Evolutionary conservation across 345 rosid genomes (phyloP), one percentile per base, ranked within the genome.

Genomic region (Heritiera littoralis): DNA sequence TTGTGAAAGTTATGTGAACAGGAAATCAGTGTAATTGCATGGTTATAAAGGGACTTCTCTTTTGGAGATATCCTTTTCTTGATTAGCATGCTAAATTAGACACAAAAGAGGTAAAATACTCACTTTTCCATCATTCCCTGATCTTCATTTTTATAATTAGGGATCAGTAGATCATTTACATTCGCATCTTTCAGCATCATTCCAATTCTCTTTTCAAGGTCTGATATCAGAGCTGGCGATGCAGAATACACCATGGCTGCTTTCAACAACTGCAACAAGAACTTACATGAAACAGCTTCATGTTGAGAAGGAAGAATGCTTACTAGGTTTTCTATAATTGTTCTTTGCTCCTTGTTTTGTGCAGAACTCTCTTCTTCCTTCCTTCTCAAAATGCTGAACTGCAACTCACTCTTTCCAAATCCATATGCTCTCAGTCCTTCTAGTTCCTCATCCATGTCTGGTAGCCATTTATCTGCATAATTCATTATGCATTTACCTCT

Each of bases 141-240:
- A 81, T 95, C 91, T 72, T 83, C 85, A 74, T 73, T 84, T 70
- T 79, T 88, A 78, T 86, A 92, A 76, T 86, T 89, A 59, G 97
- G 98, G 82, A 95, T 92, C 86, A 95, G 15, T 76, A 93, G 92
- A 78, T 95, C 98, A 77, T 88, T 74, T 56, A 87, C 95, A 66
- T 70, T 87, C 66, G 93, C 95, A 61, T 88, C 91, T 78, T 90
- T 92, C 84, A 95, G 66, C 74, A 74, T 79, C 83, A 87, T 77
- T 20, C 97, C 93, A 0, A 84, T 89, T 72, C 92, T 87, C 81
- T 88, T 91, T 87, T 95, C 95, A 35, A 95, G 94, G 79, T 95
- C 95, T 72, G 93, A 86, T 77, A 91, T 85, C 56, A 92, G 78
- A 82, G 95, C 97, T 40, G 92, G 88, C 48, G 98, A 88, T 77